phyloP scores from a whole-genome alignment of 139 green algal genomes.

The Chlamydomonas asymmetrica region DNA sequence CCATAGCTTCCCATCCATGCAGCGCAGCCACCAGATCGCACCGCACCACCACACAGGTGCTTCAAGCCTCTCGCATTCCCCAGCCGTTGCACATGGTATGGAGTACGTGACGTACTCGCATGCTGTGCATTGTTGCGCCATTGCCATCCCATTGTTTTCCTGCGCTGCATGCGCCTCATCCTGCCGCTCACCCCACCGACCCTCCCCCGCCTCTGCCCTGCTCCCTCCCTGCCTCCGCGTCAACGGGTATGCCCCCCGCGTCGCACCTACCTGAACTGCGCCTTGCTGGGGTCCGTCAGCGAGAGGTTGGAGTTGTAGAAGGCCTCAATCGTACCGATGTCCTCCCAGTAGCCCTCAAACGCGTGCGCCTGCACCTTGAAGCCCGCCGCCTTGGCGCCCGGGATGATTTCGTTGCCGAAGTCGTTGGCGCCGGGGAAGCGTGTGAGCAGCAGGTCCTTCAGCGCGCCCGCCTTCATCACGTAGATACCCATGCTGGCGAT shows the following conservation, averaged over 20 bases:
- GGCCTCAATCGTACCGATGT: constrained; percentile 94
- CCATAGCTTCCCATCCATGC: too few species aligned
- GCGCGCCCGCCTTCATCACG: constrained; percentile 75
- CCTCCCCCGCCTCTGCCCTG: neutral
- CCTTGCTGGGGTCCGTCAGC: constrained; percentile 78
- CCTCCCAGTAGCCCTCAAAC: constrained; percentile 93
- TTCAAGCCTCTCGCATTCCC: too few species aligned
- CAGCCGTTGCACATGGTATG: too few species aligned
- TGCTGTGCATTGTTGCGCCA: too few species aligned
- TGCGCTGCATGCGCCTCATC: too few species aligned
- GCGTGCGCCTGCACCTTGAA: constrained; percentile 77
- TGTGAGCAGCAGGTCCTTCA: constrained; percentile 69
- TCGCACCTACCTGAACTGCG: constrained; percentile 74
- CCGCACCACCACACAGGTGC: too few species aligned
- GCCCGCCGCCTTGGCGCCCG: constrained; percentile 69
- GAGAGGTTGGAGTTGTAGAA: constrained; percentile 98
- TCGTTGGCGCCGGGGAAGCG: constrained; percentile 82
- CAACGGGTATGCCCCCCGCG: neutral
- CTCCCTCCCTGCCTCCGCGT: too few species aligned
- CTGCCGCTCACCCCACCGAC: neutral
- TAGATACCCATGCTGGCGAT: constrained; percentile 99
- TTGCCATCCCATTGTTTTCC: too few species aligned
- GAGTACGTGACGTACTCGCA: too few species aligned
- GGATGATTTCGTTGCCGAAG: constrained; percentile 89
- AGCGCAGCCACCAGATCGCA: too few species aligned